A percentile compares a stretch with the other conserved stretches of the same genome.
Evolutionary conservation across 225 moss, liverwort and hornwort genomes (phyloP).

Genomic region (Pseudoscleropodium purum): DNA sequence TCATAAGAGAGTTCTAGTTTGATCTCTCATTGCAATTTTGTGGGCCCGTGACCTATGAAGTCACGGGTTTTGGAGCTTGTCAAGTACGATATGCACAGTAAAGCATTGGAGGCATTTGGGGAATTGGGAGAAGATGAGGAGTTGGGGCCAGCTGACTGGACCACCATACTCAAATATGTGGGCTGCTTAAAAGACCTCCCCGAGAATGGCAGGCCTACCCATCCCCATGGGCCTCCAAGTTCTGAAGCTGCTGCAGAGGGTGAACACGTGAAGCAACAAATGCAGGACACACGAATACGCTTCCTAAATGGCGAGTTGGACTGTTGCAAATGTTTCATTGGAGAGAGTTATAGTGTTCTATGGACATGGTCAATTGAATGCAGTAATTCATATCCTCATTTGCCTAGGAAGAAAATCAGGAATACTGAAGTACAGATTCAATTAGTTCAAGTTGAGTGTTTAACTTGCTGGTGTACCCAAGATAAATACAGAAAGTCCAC

Average conservation of each 20-base stretch:
- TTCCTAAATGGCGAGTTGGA: constrained; percentile 56
- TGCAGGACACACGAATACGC: constrained; percentile 69
- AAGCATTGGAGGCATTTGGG: constrained; percentile 75
- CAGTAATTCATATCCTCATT: background rate
- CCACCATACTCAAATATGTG: constrained; percentile 53
- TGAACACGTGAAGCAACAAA: constrained; percentile 12
- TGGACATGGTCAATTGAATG: background rate
- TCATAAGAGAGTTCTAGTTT: background rate
- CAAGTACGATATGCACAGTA: constrained; percentile 72
- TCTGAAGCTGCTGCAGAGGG: constrained; percentile 21
- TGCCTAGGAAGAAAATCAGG: background rate
- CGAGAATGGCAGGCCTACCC: constrained; percentile 23
- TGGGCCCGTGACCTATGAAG: constrained; percentile 17
- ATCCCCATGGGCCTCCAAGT: constrained; percentile 58
- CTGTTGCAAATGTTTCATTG: background rate
- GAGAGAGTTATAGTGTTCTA: background rate
- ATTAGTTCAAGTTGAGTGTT: background rate
- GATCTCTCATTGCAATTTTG: background rate
- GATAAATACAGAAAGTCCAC: too few species aligned
- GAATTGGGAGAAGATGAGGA: constrained; percentile 93
- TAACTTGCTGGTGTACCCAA: background rate
- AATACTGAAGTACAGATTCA: background rate
- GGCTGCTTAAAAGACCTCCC: constrained; percentile 39
- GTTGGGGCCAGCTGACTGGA: constrained; percentile 85
- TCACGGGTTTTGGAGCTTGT: constrained; percentile 43